Percentiles rank a stretch among this genome's conserved stretches.
phyloP scores from a whole-genome alignment of 2,329 filamentous ascomycete species.

The Orbilia blumenaviensis region DNA sequence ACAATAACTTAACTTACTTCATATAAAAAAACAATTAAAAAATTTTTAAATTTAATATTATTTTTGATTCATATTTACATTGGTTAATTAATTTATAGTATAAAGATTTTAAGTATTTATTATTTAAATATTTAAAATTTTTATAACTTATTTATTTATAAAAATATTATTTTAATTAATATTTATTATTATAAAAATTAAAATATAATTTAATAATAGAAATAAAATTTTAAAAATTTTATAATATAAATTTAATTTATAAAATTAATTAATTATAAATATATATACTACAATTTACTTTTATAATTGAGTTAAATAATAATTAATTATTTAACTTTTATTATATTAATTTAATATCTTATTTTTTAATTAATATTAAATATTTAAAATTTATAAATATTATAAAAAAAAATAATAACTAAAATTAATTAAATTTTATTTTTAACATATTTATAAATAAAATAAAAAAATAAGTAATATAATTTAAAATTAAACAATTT shows the following conservation, averaged over 20 bases:
- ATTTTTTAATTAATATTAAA: neutral
- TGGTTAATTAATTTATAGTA: neutral
- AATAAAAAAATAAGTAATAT: neutral
- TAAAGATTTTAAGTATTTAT: conserved; percentile 1
- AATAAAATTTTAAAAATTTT: neutral
- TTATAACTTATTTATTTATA: neutral
- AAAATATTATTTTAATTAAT: neutral
- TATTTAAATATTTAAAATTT: neutral
- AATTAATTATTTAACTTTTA: conserved; percentile 17
- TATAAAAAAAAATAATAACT: neutral
- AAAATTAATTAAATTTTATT: neutral
- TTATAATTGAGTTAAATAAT: neutral
- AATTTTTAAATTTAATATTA: conserved; percentile 4
- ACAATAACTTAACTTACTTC: neutral
- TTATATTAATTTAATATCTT: neutral
- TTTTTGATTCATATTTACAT: neutral
- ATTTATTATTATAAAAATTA: conserved; percentile 21
- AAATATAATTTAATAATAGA: conserved; percentile 5
- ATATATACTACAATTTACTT: neutral
- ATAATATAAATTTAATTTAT: neutral
- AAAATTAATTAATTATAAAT: neutral
- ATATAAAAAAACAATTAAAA: conserved; percentile 2
- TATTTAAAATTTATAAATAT: neutral
- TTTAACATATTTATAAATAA: neutral
- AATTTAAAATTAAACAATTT: neutral